phyloP scores from a whole-genome alignment of 139 green algal genomes.

The Micractinium conductrix region DNA sequence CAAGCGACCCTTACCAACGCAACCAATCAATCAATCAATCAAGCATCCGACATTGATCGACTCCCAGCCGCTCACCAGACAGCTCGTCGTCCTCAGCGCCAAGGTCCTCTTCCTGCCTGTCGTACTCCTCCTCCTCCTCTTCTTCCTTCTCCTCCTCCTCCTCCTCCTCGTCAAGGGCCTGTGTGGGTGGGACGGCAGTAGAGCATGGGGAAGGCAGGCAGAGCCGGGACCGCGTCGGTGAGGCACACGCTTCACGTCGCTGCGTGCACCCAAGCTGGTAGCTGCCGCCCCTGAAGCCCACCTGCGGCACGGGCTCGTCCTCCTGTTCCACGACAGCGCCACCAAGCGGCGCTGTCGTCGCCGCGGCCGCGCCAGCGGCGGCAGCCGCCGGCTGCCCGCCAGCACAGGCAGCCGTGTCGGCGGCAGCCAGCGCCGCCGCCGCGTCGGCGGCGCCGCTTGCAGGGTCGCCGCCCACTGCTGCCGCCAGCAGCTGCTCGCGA shows the following conservation, averaged over 20 bases:
- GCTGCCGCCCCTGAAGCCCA: no score
- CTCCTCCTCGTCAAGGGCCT: no score
- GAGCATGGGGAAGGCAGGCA: no score
- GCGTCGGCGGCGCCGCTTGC: background rate
- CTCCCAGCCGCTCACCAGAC: background rate
- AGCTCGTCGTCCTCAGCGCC: constrained; percentile 9
- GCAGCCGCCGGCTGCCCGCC: background rate
- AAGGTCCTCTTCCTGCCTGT: constrained; percentile 37
- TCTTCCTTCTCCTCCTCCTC: background rate
- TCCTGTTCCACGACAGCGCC: no score
- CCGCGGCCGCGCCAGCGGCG: background rate
- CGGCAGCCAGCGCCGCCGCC: background rate
- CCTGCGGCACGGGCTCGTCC: background rate
- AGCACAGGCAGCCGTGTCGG: background rate
- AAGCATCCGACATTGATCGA: no score
- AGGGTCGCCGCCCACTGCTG: background rate
- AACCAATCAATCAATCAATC: no score
- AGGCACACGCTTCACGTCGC: no score
- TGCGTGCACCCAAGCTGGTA: no score
- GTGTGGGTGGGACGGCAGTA: no score
- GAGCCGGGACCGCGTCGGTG: no score
- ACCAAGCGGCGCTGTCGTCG: no score
- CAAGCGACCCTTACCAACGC: no score
- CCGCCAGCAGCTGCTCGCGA: background rate
- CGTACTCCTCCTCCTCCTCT: constrained; percentile 40